phyloP scores from a whole-genome alignment of 2,329 filamentous ascomycete species.

The Thermochaetoides dissita region DNA sequence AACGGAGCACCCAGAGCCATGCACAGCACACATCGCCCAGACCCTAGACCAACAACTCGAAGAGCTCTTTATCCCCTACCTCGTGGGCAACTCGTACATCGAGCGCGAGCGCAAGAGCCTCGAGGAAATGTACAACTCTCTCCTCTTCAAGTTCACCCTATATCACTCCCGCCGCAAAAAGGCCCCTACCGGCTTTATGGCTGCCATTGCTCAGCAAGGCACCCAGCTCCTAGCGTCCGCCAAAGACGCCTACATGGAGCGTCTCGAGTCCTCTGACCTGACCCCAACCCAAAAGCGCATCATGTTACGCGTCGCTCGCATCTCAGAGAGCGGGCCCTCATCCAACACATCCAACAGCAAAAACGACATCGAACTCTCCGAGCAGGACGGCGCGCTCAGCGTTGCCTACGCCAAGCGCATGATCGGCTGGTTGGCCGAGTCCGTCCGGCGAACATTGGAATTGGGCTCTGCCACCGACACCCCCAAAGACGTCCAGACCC shows the following conservation, averaged over 20 bases:
- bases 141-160: slow-evolving; percentile 94
- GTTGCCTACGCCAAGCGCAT: slow-evolving; percentile 89
- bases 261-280: slow-evolving; percentile 76
- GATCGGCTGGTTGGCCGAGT: slow-evolving; percentile 94
- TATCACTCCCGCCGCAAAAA: slow-evolving; percentile 84
- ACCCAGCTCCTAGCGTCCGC: slow-evolving; percentile 78
- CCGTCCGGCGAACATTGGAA: slow-evolving; percentile 79
- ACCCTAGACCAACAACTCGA: slow-evolving; percentile 63
- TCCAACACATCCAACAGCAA: slow-evolving; percentile 44
- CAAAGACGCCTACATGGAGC: slow-evolving; percentile 80
- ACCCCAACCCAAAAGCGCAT: slow-evolving; percentile 79
- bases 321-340: slow-evolving; percentile 46
- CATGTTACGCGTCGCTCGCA: slow-evolving; percentile 75
- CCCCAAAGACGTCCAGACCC: slow-evolving; percentile 78
- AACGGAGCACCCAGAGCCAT: slow-evolving; percentile 87
- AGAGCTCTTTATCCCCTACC: slow-evolving; percentile 60
- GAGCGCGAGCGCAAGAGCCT: slow-evolving; percentile 55
- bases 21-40: slow-evolving; percentile 69
- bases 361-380: slow-evolving; percentile 78
- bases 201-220: slow-evolving; percentile 75
- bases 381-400: slow-evolving; percentile 74
- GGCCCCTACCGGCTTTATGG: slow-evolving; percentile 81
- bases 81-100: slow-evolving; percentile 56
- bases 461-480: slow-evolving; percentile 79
- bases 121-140: slow-evolving; percentile 73